phyloP scores from a whole-genome alignment of 129 eudicot species.

The Tagetes patula region DNA sequence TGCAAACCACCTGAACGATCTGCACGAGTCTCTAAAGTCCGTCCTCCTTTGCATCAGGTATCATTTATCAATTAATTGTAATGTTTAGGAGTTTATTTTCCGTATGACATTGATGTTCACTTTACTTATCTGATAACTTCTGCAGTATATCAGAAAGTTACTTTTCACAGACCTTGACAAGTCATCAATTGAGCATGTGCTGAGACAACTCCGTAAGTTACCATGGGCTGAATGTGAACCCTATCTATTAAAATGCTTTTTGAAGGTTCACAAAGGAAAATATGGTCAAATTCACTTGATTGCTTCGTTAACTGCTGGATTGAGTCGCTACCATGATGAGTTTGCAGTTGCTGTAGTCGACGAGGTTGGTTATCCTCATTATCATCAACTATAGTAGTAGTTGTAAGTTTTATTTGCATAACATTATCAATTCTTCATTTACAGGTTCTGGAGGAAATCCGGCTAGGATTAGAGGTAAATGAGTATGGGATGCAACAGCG shows the following conservation, averaged over 20 bases:
- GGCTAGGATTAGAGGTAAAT: slow-evolving; percentile 83
- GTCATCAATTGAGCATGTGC: slow-evolving; percentile 81
- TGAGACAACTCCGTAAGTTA: slow-evolving; percentile 91
- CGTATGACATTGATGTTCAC: not conserved
- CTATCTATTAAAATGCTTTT: slow-evolving; percentile 79
- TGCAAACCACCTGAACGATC: slow-evolving; percentile 99
- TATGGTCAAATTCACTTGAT: slow-evolving; percentile 97
- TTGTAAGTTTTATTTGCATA: not conserved
- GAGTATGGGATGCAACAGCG: slow-evolving; percentile 96
- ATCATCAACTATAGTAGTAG: not conserved
- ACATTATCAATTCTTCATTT: not conserved
- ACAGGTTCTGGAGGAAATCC: slow-evolving; percentile 93
- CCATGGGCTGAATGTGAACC: slow-evolving; percentile 94
- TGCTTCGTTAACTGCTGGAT: slow-evolving; percentile 95
- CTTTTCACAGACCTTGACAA: slow-evolving; percentile 92
- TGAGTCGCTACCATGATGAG: slow-evolving; percentile 94
- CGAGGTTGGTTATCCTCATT: slow-evolving; percentile 53
- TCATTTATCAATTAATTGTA: slow-evolving; percentile 8
- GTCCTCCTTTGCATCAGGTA: slow-evolving; percentile 97
- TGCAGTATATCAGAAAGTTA: slow-evolving; percentile 93
- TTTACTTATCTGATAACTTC: slow-evolving; percentile 28
- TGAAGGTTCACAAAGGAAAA: slow-evolving; percentile 95
- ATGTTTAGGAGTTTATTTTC: slow-evolving; percentile 1
- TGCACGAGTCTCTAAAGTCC: slow-evolving; percentile 90
- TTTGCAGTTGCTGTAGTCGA: slow-evolving; percentile 93